phyloP scores from a whole-genome alignment of 495 filamentous ascomycete species.

The Barbatosphaeria neglecta region DNA sequence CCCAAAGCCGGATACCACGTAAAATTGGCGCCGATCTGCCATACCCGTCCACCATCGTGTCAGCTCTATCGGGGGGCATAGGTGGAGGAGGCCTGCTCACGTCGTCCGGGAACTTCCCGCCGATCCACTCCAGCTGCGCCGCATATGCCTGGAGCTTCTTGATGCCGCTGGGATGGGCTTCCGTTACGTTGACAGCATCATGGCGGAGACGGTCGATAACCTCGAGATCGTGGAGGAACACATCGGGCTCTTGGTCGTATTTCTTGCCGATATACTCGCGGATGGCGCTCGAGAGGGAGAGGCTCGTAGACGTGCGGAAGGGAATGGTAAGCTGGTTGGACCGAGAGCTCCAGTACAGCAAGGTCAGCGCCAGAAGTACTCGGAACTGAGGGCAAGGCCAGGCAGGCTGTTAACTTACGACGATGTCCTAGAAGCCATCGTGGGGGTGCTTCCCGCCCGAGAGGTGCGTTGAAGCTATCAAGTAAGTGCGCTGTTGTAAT shows the following conservation, averaged over 20 bases:
- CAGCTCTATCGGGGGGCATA: no score
- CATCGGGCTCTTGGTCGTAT: slow-evolving; percentile 98
- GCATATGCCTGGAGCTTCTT: slow-evolving; percentile 79
- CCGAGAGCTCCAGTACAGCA: slow-evolving; percentile 3
- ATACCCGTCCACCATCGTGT: no score
- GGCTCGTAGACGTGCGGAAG: slow-evolving; percentile 71
- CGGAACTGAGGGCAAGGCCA: neutral
- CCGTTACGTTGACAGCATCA: slow-evolving; percentile 75
- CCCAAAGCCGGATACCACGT: slow-evolving; percentile 90
- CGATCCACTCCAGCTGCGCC: slow-evolving; percentile 86
- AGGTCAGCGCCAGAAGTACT: neutral
- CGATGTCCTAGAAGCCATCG: neutral
- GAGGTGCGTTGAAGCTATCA: no score
- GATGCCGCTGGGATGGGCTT: slow-evolving; percentile 83
- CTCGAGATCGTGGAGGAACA: slow-evolving; percentile 85
- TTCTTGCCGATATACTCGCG: slow-evolving; percentile 95
- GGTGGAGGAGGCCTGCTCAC: slow-evolving; percentile 33
- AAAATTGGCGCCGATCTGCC: slow-evolving; percentile 85
- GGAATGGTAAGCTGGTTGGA: slow-evolving; percentile 51
- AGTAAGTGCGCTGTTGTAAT: no score
- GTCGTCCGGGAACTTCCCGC: slow-evolving; percentile 93
- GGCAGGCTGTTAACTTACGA: neutral
- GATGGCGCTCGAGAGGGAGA: slow-evolving; percentile 70
- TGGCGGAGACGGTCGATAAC: slow-evolving; percentile 71
- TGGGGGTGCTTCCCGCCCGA: no score